A percentile compares a stretch with the other conserved stretches of the same genome.
Conservation (phyloP, 768 basidiomycete genomes). For the Trametes meyenii region DNA sequence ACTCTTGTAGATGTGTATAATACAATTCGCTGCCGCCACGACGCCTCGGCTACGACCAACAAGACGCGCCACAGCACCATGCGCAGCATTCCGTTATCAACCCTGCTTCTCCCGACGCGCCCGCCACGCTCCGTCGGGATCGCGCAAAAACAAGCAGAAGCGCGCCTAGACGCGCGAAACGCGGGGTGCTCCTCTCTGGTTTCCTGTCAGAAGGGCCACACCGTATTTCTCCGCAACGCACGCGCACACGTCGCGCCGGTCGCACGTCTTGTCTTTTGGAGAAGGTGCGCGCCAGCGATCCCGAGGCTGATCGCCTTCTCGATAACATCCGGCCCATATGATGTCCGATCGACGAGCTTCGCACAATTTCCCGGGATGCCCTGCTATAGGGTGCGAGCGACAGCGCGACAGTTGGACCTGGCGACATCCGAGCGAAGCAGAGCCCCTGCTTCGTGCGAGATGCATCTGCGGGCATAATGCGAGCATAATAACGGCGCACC, state of each 20-base stretch:
- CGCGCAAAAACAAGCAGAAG: neutral
- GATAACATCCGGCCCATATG: constrained; percentile 8
- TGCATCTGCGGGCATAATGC: too few species aligned
- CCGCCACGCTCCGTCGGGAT: neutral
- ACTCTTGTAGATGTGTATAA: constrained; percentile 12
- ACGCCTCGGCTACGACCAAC: neutral
- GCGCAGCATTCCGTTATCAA: neutral
- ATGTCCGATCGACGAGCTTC: constrained; percentile 4
- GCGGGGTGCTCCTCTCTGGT: neutral
- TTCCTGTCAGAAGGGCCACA: neutral
- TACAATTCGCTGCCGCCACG: neutral
- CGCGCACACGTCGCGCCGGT: neutral
- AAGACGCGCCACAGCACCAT: neutral
- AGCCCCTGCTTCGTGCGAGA: too few species aligned
- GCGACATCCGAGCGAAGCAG: too few species aligned
- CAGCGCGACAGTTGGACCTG: neutral
- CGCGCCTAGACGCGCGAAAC: neutral
- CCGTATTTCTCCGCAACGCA: neutral
- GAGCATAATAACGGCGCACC: too few species aligned
- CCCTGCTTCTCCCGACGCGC: neutral
- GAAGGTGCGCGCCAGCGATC: constrained; percentile 7
- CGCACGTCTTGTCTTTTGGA: neutral
- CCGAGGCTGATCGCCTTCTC: constrained; percentile 1
- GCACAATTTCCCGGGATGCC: too few species aligned
- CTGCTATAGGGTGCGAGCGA: too few species aligned